A percentile compares a stretch with the other conserved stretches of the same genome.
Evolutionary conservation across 768 basidiomycete genomes (phyloP).

Genomic region (Rhodotorula sphaerocarpa): DNA sequence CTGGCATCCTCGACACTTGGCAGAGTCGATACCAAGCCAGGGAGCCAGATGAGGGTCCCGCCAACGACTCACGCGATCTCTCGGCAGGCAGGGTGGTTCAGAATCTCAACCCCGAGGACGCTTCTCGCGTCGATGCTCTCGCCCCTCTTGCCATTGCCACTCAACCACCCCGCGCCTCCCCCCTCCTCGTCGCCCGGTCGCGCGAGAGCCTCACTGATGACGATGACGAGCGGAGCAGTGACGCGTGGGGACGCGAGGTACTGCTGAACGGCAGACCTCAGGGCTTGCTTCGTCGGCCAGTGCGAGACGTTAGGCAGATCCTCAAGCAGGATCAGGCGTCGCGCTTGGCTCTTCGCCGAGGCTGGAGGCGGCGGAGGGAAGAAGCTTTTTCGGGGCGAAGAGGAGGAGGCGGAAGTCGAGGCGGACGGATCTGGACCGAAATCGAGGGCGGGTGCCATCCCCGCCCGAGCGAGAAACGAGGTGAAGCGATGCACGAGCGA

Average conservation of each 20-base stretch:
- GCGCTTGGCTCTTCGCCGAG: not conserved
- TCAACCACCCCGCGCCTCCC: slow-evolving; percentile 45
- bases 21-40: no score
- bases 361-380: not conserved
- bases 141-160: slow-evolving; percentile 47
- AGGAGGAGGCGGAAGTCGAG: not conserved
- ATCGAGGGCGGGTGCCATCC: slow-evolving; percentile 56
- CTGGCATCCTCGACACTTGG: not conserved
- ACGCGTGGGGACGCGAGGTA: slow-evolving; percentile 44
- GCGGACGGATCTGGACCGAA: slow-evolving; percentile 18
- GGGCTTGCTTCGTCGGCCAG: slow-evolving; percentile 66
- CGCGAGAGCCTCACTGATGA: slow-evolving; percentile 73
- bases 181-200: slow-evolving; percentile 42
- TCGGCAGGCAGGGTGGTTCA: slow-evolving; percentile 66
- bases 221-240: slow-evolving; percentile 62
- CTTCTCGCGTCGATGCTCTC: slow-evolving; percentile 60
- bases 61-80: slow-evolving; percentile 60
- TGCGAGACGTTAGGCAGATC: slow-evolving; percentile 72
- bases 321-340: slow-evolving; percentile 38
- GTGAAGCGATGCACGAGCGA: slow-evolving; percentile 32
- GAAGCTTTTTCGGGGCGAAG: not conserved
- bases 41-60: no score
- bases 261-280: slow-evolving; percentile 53
- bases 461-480: slow-evolving; percentile 51
- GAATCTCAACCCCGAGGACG: slow-evolving; percentile 61